Conservation (phyloP, 2,329 filamentous ascomycete genomes). For the Seiridium unicorne region DNA sequence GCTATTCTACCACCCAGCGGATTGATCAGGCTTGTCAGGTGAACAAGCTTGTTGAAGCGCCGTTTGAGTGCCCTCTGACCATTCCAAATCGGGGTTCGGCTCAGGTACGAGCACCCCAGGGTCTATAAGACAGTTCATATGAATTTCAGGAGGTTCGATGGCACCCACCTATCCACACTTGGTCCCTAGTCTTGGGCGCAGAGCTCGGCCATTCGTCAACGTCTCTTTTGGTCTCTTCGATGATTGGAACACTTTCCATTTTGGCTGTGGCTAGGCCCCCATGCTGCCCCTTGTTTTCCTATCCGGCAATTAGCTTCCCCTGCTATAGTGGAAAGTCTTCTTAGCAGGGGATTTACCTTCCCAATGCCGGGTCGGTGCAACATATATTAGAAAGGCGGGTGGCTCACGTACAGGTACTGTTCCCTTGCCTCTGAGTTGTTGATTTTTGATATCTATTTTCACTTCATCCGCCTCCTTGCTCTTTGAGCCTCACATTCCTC, state of each 20-base stretch:
- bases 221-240: conserved; percentile 6
- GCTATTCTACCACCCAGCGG: neutral
- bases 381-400: conserved; percentile 2
- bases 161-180: conserved; percentile 4
- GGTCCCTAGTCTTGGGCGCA: neutral
- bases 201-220: neutral
- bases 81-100: neutral
- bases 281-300: neutral
- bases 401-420: conserved; percentile 2
- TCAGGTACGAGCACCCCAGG: conserved; percentile 1
- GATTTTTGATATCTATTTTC: conserved; percentile 4
- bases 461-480: neutral
- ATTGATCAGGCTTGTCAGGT: conserved; percentile 1
- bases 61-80: neutral
- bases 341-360: neutral
- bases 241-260: neutral
- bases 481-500: conserved; percentile 7
- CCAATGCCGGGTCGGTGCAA: conserved; percentile 5
- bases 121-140: neutral
- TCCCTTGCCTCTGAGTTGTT: neutral
- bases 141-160: conserved; percentile 5
- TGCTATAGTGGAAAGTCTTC: conserved; percentile 2
- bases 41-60: conserved; percentile 8
- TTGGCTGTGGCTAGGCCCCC: neutral
- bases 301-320: neutral